phyloP scores from a whole-genome alignment of 371 early-diverging fungal species.

The Aphelidium insulamus region DNA sequence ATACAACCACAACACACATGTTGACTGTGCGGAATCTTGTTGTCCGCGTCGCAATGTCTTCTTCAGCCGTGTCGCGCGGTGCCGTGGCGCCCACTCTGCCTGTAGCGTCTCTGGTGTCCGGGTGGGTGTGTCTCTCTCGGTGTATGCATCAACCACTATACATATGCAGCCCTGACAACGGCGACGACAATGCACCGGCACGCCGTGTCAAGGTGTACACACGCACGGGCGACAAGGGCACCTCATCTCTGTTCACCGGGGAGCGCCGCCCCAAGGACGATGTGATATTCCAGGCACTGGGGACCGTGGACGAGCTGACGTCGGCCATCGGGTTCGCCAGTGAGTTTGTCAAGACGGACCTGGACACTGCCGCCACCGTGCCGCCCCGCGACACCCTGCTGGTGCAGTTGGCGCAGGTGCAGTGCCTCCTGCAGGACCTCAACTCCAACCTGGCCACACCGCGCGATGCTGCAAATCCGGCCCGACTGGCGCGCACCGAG shows the following conservation, averaged over 20 bases:
- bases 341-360: background rate
- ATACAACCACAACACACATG: too few species aligned
- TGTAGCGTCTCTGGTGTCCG: too few species aligned
- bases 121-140: too few species aligned
- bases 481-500: constrained; percentile 25
- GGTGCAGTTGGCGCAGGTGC: constrained; percentile 26
- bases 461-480: constrained; percentile 9
- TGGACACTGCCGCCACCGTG: background rate
- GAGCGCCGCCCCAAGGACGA: constrained; percentile 71
- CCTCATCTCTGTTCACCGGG: constrained; percentile 70
- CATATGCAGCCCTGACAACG: too few species aligned
- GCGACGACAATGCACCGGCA: too few species aligned
- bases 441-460: constrained; percentile 84
- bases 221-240: constrained; percentile 79
- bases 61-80: too few species aligned
- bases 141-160: constrained; percentile 1
- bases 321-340: constrained; percentile 25
- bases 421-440: constrained; percentile 70
- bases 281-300: constrained; percentile 71
- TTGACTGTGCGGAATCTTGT: too few species aligned
- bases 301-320: constrained; percentile 52
- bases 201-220: constrained; percentile 78
- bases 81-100: too few species aligned
- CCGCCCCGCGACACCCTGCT: background rate
- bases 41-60: too few species aligned